Evolutionary conservation across 257 asterid genomes (phyloP), one percentile per base, ranked within the genome.

Genomic region (Rehmannia glutinosa): DNA sequence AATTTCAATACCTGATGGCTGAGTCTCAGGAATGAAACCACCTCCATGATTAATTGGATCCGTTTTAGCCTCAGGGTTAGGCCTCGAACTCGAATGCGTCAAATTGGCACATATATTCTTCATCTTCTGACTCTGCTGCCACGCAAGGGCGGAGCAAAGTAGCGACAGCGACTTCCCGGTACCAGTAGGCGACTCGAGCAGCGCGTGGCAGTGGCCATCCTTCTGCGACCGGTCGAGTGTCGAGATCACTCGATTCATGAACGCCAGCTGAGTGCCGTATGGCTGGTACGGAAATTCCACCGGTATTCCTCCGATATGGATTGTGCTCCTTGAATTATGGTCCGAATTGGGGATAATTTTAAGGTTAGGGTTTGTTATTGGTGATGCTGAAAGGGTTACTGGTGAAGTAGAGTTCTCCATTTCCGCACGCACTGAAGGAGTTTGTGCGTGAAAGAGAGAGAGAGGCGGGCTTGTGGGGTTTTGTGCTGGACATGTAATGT

Each of bases 181-280:
- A n/a, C 99, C 99, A 5, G 99, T 93, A 1, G 99, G 99, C 12
- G 97, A 93, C 69, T 93, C 97, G 17, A 93, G 97, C 68, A 93
- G 79, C 70, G 99, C 97, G 75, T 93, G 95, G 71, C 84, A 80
- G 50, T 74, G 87, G 4, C 96, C 92, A 0, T 93, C 99, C 20
- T 86, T 76, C 69, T 58, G 72, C 1, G 96, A 78, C 43, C 95
- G 81, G 42, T 93, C 96, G 32, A 93, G 86, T 1, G 97, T 93
- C 12, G 95, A 82, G 23, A 93, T 91, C 15, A 93, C 96, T 52
- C 96, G 79, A 58, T 82, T 86, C 97, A 93, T 93, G 77, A 79
- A 93, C 3, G 96, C 92, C 56, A 93, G 46, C 77, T 93, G 99
- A 5, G 97, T 71, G n/a, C 99, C 97, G 63, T 93, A 93, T 1